Percentiles rank a stretch among this genome's conserved stretches.
Conservation (phyloP, 2,329 filamentous ascomycete genomes). For the Thermothelomyces thermophilus region DNA sequence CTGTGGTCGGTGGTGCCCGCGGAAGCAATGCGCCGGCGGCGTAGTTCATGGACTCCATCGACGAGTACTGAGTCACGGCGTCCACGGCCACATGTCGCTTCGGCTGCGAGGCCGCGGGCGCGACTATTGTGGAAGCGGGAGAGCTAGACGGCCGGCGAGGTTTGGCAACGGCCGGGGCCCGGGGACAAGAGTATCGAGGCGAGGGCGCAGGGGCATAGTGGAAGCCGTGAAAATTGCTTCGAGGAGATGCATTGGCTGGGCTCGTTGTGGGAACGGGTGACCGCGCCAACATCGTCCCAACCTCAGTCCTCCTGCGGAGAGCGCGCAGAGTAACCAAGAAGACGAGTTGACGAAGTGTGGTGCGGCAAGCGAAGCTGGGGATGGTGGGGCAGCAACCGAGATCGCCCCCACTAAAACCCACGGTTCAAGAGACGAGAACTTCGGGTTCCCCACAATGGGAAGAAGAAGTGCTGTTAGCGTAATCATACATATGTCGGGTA, state of each 20-base stretch:
- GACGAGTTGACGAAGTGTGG: slow-evolving; percentile 12
- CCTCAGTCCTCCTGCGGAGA: slow-evolving; percentile 38
- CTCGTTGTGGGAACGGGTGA: slow-evolving; percentile 45
- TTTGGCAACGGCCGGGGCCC: slow-evolving; percentile 34
- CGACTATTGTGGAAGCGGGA: slow-evolving; percentile 21
- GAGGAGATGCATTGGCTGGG: slow-evolving; percentile 47
- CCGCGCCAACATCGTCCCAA: slow-evolving; percentile 53
- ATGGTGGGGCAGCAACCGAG: slow-evolving; percentile 15
- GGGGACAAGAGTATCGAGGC: slow-evolving; percentile 37
- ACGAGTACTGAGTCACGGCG: slow-evolving; percentile 43
- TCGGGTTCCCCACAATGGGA: neutral
- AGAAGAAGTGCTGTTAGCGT: neutral
- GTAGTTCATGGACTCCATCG: slow-evolving; percentile 41
- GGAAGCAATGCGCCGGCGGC: slow-evolving; percentile 22
- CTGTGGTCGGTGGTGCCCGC: slow-evolving; percentile 24
- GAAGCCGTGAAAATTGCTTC: slow-evolving; percentile 34
- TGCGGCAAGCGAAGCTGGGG: slow-evolving; percentile 12
- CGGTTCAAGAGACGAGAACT: neutral
- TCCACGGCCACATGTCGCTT: slow-evolving; percentile 42
- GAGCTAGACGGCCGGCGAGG: slow-evolving; percentile 36
- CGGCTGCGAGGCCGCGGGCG: slow-evolving; percentile 27
- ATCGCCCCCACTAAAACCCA: slow-evolving; percentile 3
- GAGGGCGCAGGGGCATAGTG: slow-evolving; percentile 43
- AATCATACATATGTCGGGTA: too few species aligned
- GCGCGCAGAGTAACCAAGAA: slow-evolving; percentile 10